These are phyloP conservation scores for Entomophthora muscae DNA, from an alignment of 371 early-diverging fungal species.

Conservation along the genomic window DNA sequence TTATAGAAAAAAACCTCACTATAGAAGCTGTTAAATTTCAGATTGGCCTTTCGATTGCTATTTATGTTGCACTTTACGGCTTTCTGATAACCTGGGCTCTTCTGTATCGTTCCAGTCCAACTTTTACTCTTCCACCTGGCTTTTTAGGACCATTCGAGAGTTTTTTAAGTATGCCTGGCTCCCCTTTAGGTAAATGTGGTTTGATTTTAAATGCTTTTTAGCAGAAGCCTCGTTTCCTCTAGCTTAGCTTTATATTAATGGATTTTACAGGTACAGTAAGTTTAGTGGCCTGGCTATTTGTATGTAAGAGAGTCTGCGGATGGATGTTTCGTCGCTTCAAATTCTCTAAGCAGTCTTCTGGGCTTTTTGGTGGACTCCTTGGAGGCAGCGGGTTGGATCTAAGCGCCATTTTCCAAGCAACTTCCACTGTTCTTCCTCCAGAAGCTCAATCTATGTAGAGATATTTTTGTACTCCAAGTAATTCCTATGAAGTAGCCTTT, in stretches of 20 bases:
- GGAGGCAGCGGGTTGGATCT: neutral
- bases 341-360: neutral
- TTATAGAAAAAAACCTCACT: constrained; percentile 2
- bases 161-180: neutral
- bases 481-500: too few relatives aligned
- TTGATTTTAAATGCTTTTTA: neutral
- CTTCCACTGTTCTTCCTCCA: neutral
- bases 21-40: neutral
- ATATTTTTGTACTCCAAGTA: neutral
- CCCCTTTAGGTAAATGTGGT: neutral
- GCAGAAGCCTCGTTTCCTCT: too few relatives aligned
- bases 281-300: neutral
- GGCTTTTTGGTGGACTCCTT: neutral
- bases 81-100: neutral
- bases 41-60: neutral
- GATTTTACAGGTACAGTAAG: neutral
- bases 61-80: neutral
- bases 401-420: neutral
- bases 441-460: neutral
- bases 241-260: neutral
- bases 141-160: neutral
- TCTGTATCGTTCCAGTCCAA: neutral
- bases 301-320: neutral
- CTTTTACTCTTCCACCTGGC: constrained; percentile 2
- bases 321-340: neutral